A percentile compares a stretch with the other conserved stretches of the same genome.
phyloP scores from a whole-genome alignment of 306 rosid genomes.

The Carpinus fangiana region DNA sequence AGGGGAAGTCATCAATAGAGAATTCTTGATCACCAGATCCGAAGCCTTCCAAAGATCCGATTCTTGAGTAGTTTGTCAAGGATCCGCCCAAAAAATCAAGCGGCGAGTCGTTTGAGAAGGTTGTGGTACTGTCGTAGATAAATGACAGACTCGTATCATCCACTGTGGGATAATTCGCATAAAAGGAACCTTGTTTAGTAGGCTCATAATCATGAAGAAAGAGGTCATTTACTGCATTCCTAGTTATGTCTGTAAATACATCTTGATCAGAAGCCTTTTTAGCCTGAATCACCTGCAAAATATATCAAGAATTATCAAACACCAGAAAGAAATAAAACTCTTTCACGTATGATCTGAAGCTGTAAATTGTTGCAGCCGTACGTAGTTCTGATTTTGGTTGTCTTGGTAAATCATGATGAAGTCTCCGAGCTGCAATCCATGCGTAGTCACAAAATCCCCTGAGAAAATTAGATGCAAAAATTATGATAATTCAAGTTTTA shows the following conservation, averaged over 20 bases:
- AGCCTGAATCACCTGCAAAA: constrained; percentile 64
- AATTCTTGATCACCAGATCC: constrained; percentile 75
- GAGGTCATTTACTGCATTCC: constrained; percentile 32
- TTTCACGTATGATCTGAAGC: background rate
- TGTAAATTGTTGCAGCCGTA: constrained; percentile 24
- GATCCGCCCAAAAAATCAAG: constrained; percentile 87
- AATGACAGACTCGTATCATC: constrained; percentile 62
- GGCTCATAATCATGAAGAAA: constrained; percentile 46
- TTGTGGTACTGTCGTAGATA: constrained; percentile 65
- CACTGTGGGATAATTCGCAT: constrained; percentile 28
- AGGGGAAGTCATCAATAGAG: constrained; percentile 67
- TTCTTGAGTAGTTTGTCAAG: constrained; percentile 65
- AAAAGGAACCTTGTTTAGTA: constrained; percentile 43
- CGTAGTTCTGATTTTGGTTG: constrained; percentile 57
- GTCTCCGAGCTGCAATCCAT: constrained; percentile 76
- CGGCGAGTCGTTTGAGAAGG: constrained; percentile 65
- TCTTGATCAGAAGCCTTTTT: constrained; percentile 52
- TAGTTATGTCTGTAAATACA: constrained; percentile 29
- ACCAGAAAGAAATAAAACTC: too few species aligned
- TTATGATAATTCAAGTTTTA: background rate
- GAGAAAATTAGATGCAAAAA: constrained; percentile 16
- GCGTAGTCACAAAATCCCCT: constrained; percentile 83
- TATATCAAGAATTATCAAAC: background rate
- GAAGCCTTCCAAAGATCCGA: constrained; percentile 62
- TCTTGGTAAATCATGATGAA: constrained; percentile 73